Percentiles rank a stretch among this genome's conserved stretches.
These are phyloP conservation scores for Sporobolomyces pararoseus DNA, from an alignment of 768 basidiomycete genomes.

Conservation along the genomic window DNA sequence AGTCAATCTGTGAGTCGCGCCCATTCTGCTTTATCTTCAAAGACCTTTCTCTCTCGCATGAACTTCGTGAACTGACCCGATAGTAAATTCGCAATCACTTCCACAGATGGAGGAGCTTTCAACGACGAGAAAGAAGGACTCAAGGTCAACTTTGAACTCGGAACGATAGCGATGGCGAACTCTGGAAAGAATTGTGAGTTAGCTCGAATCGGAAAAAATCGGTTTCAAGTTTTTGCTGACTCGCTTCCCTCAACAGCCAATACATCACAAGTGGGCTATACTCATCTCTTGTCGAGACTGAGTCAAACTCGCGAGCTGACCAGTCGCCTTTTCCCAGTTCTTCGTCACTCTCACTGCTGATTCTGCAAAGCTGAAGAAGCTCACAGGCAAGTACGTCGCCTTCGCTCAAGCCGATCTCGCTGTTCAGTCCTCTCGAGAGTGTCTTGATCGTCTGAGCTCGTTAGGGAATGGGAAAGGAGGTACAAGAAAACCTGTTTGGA, in stretches of 20 bases:
- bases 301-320: neutral
- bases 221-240: no score
- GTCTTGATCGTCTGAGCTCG: slow-evolving; percentile 50
- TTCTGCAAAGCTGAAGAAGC: slow-evolving; percentile 52
- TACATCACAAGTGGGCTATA: slow-evolving; percentile 35
- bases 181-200: slow-evolving; percentile 54
- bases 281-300: slow-evolving; percentile 7
- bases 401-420: slow-evolving; percentile 51
- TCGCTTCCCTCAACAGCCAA: slow-evolving; percentile 37
- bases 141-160: slow-evolving; percentile 51
- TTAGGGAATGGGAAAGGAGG: slow-evolving; percentile 50
- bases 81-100: no score
- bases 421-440: slow-evolving; percentile 47
- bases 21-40: no score
- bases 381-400: slow-evolving; percentile 57
- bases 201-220: no score
- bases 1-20: slow-evolving; percentile 50
- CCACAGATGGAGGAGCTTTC: slow-evolving; percentile 54
- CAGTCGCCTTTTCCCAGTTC: slow-evolving; percentile 51
- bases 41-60: no score
- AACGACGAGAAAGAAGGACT: slow-evolving; percentile 58
- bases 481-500: slow-evolving; percentile 52
- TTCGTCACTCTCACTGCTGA: slow-evolving; percentile 56
- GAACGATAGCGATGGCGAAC: slow-evolving; percentile 59
- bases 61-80: no score